phyloP scores from a whole-genome alignment of 176 grass and related monocot genomes.

The Zoysia japonica region DNA sequence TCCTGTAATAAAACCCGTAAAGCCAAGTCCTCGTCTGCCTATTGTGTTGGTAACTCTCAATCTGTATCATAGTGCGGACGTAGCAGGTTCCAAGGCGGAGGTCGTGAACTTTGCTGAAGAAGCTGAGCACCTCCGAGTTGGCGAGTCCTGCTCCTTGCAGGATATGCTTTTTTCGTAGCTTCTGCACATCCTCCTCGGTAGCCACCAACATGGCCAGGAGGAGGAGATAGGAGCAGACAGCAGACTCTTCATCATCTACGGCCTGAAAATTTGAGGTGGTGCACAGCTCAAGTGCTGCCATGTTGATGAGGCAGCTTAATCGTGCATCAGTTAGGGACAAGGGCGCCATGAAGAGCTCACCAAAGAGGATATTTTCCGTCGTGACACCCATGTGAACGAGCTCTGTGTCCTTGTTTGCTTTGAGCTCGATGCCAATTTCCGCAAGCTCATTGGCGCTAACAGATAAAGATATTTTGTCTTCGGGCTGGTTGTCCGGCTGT shows the following conservation, averaged over 20 bases:
- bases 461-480: neutral
- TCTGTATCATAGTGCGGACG: neutral
- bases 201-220: conserved; percentile 7
- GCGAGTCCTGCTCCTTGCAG: neutral
- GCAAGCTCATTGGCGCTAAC: neutral
- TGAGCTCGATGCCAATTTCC: neutral
- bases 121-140: neutral
- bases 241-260: neutral
- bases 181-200: conserved; percentile 16
- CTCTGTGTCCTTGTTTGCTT: neutral
- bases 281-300: neutral
- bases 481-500: neutral
- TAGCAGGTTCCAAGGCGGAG: neutral
- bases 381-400: neutral
- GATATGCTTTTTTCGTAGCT: neutral
- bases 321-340: neutral
- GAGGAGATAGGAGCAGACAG: neutral
- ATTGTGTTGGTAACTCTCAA: neutral
- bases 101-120: neutral
- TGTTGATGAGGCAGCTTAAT: neutral
- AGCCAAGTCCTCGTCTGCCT: neutral
- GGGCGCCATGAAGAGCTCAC: neutral
- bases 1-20: neutral
- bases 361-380: neutral
- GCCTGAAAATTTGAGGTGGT: neutral